Evolutionary conservation across 495 filamentous ascomycete species (phyloP), one percentile per base, ranked within the genome.

Genomic region (Poronia punctata): DNA sequence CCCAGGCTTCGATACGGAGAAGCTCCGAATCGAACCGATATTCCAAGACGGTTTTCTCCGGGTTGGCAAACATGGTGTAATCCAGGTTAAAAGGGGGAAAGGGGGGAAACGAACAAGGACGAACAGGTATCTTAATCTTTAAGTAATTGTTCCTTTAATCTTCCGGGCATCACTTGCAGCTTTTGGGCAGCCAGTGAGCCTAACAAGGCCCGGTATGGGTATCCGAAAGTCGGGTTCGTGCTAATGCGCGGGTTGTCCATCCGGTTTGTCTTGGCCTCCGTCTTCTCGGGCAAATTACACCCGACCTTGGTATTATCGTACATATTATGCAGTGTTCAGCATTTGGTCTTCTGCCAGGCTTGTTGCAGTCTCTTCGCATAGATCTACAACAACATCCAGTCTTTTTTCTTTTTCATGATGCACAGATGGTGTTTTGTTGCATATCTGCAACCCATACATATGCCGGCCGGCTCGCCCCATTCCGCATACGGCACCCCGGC

Each of bases 1-100:
- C 72, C 73, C 74, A 78, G 38, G 71, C 64, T 40, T 77, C 63
- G 34, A 80, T 64, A 65, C 68, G 74, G 40, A 78, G 65, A 15
- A 59, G 46, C 38, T 77, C 70, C 35, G 70, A 70, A 49, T 77
- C 74, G 45, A 66, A 76, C 11, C 61, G 57, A 39, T 68, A 76
- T 25, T 33, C 38, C 26, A 67, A 26, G 10, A 70, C 61, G 29
- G 60, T 59, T 41, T 69, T 50, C 7, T 53, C 57, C 42, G 68
- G 52, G 7, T 54, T 33, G 28, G 55, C 63, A n/a, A 74, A 60
- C 70, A 74, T 74, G 3, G 17, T 46, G 36, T 17, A 17, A 15
- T 15, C 6, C 5, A 20, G 3, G n/a, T n/a, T 16, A 29, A 21
- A 10, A 10, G 7, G 1, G 3, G 17, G 3, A 29, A 12, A 22